Base-by-base conservation (phyloP, 2,329 filamentous ascomycete genomes). In the Westerdykella aurantiaca region DNA sequence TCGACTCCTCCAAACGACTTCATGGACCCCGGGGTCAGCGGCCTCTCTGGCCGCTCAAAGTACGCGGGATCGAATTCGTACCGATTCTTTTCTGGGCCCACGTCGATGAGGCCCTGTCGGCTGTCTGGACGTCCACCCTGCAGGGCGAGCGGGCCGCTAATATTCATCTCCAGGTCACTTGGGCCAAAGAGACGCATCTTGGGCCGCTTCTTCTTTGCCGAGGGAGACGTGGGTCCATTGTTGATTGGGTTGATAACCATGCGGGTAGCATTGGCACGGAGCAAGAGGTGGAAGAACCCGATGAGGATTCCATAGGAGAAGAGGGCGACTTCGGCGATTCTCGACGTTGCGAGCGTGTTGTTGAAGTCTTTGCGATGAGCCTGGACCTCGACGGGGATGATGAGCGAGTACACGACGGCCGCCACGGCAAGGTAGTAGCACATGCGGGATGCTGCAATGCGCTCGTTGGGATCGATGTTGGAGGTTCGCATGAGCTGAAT, bases 251-350 rank as follows among this genome's bases (percentile, higher is more conserved):
- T 68, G 48, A 75, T 73, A 40, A 81, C 79, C 21, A 77, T 77
- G 11, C 76, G 73, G 11, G 76, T 72, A 12, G 75, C 78, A 50
- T 80, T 83, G 3, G 81, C 80, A 50, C 83, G 77, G 39, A 87
- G 71, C 53, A 85, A 83, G 7, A 86, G 69, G 53, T 86, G 82
- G 18, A 86, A 72, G 13, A 81, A 76, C 4, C 82, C 80, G 13
- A 79, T 82, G 60, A 82, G 73, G 13, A 86, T 67, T 2, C 83
- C 83, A 0, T 82, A 81, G 2, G 84, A 71, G 56, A 85, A 85
- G 13, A 81, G 72, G 2, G 82, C 79, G 6, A 86, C 79, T 13
- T 81, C 78, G 21, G 81, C 80, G 34, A 85, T 76, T 72, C 83
- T 80, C 2, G 79, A 73, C 4, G 82, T 67, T 21, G 74, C 76